These are phyloP conservation scores for Mortierella sp. DNA, from an alignment of 371 early-diverging fungal genomes.

Conservation along the genomic window DNA sequence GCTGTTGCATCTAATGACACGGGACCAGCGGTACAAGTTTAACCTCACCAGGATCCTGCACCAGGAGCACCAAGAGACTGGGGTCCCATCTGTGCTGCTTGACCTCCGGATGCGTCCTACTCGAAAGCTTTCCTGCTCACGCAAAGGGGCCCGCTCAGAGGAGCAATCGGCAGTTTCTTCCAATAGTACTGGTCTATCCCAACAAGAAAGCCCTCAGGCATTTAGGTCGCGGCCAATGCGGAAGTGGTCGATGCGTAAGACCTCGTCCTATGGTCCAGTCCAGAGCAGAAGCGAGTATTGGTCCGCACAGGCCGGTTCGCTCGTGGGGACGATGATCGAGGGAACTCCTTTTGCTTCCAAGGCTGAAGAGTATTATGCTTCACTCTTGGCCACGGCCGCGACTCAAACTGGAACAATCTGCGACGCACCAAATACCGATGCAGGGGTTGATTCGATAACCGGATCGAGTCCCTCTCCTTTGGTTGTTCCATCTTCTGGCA, in stretches of 20 bases:
- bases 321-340: slow-evolving; percentile 9
- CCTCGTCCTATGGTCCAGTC: not conserved
- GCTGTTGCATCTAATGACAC: slow-evolving; percentile 10
- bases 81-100: not conserved
- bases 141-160: not conserved
- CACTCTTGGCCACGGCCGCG: not conserved
- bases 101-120: not conserved
- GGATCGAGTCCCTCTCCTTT: not conserved
- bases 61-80: not conserved
- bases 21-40: slow-evolving; percentile 10
- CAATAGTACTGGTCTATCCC: not conserved
- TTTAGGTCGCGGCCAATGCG: not conserved
- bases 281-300: slow-evolving; percentile 18
- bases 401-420: not conserved
- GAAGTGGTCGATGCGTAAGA: too few species aligned
- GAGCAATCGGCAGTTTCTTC: not conserved
- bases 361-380: not conserved
- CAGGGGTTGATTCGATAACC: not conserved
- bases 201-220: not conserved
- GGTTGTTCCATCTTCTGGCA: not conserved
- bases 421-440: too few species aligned
- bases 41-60: slow-evolving; percentile 8
- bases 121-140: too few species aligned
- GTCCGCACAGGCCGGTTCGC: slow-evolving; percentile 7
- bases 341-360: not conserved